These are phyloP conservation scores for Ceriops tagal DNA, from an alignment of 345 rosid genomes.

Conservation along the genomic window DNA sequence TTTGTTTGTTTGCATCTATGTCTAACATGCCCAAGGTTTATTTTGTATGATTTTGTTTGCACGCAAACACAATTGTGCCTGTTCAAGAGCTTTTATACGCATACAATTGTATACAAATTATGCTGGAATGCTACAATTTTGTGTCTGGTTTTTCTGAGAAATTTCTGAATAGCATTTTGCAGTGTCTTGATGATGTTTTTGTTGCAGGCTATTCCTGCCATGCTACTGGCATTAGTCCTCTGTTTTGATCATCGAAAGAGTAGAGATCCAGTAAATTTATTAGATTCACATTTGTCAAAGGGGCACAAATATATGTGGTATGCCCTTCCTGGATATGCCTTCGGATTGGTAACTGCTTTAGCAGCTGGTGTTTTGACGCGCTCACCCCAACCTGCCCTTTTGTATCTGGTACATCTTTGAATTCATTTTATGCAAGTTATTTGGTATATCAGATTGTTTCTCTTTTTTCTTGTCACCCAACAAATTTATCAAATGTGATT, in stretches of 20 bases:
- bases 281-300: constrained; percentile 61
- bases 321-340: constrained; percentile 86
- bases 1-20: neutral
- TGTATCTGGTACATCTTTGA: constrained; percentile 65
- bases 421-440: neutral
- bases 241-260: constrained; percentile 85
- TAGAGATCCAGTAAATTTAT: constrained; percentile 64
- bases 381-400: constrained; percentile 91
- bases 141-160: neutral
- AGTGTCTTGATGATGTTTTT: constrained; percentile 12
- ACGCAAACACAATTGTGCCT: neutral
- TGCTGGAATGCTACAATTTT: neutral
- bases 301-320: constrained; percentile 87
- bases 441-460: neutral
- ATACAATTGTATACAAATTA: neutral
- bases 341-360: constrained; percentile 72
- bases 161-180: neutral
- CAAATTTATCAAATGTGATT: too few relatives aligned
- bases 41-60: neutral
- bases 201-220: constrained; percentile 89
- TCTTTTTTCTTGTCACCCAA: too few relatives aligned
- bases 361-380: constrained; percentile 82
- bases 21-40: neutral
- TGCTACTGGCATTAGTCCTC: constrained; percentile 85
- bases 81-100: too few relatives aligned